Conservation (phyloP, 106 monocot species). For the Vanilla planifolia region DNA sequence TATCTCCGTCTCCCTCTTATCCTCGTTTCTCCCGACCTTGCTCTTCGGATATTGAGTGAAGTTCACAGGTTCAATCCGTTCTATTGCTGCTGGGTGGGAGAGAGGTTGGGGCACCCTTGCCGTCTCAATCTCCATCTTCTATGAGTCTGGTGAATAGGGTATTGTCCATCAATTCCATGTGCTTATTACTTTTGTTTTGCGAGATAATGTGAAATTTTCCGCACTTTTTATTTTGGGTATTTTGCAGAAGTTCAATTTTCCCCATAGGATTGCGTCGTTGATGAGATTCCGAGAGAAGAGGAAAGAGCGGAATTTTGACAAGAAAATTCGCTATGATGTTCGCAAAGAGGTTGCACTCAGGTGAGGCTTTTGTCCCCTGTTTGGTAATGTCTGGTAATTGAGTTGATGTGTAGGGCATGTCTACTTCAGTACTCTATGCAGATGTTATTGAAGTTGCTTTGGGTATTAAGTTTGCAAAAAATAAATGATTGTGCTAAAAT, state of each 20-base stretch:
- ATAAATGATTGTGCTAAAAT: too few species aligned
- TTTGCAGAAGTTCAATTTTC: constrained; percentile 45
- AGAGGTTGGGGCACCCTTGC: constrained; percentile 24
- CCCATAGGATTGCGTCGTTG: constrained; percentile 61
- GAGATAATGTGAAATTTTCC: not conserved
- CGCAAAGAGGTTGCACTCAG: constrained; percentile 66
- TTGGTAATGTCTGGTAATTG: constrained; percentile 1
- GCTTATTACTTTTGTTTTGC: not conserved
- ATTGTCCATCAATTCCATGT: not conserved
- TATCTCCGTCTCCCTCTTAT: not conserved
- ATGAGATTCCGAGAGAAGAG: constrained; percentile 74
- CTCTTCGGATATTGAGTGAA: not conserved
- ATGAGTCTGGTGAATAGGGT: constrained; percentile 39
- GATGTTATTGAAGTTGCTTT: too few species aligned
- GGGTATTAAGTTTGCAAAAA: too few species aligned
- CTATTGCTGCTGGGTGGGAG: constrained; percentile 51
- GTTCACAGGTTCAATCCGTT: constrained; percentile 57
- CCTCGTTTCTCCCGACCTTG: too few species aligned
- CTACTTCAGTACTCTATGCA: too few species aligned
- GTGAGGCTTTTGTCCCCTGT: constrained; percentile 16
- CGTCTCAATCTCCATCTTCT: constrained; percentile 29
- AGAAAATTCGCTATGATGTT: constrained; percentile 57
- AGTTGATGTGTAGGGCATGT: too few species aligned
- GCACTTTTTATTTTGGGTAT: not conserved
- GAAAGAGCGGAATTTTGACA: constrained; percentile 79